Conservation (phyloP, 2,329 filamentous ascomycete genomes). For the Calonectria ilicicola region DNA sequence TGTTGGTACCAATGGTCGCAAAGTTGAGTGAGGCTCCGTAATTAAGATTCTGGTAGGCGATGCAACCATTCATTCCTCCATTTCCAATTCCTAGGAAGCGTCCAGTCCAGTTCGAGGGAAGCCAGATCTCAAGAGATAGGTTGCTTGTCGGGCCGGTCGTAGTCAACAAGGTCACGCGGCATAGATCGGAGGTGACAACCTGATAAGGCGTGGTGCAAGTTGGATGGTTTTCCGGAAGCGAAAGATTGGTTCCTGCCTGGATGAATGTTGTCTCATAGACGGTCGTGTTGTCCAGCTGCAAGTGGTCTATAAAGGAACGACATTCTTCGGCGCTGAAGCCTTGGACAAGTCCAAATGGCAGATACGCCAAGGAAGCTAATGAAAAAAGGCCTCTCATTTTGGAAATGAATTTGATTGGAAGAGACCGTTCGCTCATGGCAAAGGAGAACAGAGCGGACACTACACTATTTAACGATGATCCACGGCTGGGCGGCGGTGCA, state of each 20-base stretch:
- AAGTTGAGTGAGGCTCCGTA: conserved; percentile 57
- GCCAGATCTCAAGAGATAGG: conserved; percentile 56
- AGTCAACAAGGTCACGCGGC: not conserved
- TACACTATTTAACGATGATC: too few relatives aligned
- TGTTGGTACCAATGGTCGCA: conserved; percentile 59
- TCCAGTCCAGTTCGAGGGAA: conserved; percentile 58
- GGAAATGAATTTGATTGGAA: too few relatives aligned
- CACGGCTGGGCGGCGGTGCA: too few relatives aligned
- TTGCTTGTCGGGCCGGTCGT: conserved; percentile 29
- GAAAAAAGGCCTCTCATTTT: too few relatives aligned
- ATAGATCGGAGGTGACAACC: not conserved
- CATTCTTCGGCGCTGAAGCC: too few relatives aligned
- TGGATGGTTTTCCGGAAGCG: not conserved
- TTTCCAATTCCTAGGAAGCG: conserved; percentile 61
- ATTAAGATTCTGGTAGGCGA: conserved; percentile 58
- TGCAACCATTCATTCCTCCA: conserved; percentile 59
- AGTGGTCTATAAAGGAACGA: too few relatives aligned
- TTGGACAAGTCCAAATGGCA: too few relatives aligned
- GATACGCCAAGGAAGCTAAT: too few relatives aligned
- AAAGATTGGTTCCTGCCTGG: not conserved
- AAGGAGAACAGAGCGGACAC: too few relatives aligned
- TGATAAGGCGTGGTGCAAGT: not conserved
- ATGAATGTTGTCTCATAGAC: not conserved
- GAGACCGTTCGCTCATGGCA: too few relatives aligned
- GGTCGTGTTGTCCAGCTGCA: not conserved